Evolutionary conservation across 805 yeast genomes (phyloP), one percentile per base, ranked within the genome.

Genomic region (Schizosaccharomyces japonicus): DNA sequence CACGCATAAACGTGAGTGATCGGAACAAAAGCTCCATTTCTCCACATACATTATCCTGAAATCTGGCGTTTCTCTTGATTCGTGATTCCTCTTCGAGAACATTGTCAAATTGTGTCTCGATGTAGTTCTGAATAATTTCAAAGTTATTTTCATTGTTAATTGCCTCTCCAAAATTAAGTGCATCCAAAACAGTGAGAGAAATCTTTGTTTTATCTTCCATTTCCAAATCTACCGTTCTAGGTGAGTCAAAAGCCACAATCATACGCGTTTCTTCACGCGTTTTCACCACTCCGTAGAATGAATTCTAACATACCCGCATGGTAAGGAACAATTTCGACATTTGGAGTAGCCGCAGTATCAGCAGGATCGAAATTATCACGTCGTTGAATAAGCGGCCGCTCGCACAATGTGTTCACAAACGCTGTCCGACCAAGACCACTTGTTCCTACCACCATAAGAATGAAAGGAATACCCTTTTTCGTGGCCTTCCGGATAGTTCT

Each of bases 141-240:
- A 65, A 29, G 39, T 25, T 27, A 17, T n/a, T 34, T 21, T 69
- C 70, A 60, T 78, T 78, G 61, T 80, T 75, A 53, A 80, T 67
- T 57, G 73, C 76, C 55, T 78, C 87, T 40, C 87, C 90, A 56
- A 78, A 75, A 1, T 87, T 87, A 21, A 83, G 80, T 3, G 87
- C 69, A 56, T 77, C 77, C 44, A 78, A 71, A 45, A 78, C 66
- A 52, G 73, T 73, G 52, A 81, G 64, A 36, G 66, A 57, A 39
- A 75, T 65, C 2, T 71, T 65, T 1, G 72, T 61, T 69, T 44
- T 71, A 72, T 42, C 46, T 21, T 42, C 46, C 25, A 69, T 72
- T 39, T 76, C 72, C 30, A 76, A 59, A 50, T 74, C 70, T 50
- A 71, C 71, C 25, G 17, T 23, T 28, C 11, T 36, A 26, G 74